Base-by-base conservation (phyloP, 1,139 yeast genomes). In the Blastobotrys apis region DNA sequence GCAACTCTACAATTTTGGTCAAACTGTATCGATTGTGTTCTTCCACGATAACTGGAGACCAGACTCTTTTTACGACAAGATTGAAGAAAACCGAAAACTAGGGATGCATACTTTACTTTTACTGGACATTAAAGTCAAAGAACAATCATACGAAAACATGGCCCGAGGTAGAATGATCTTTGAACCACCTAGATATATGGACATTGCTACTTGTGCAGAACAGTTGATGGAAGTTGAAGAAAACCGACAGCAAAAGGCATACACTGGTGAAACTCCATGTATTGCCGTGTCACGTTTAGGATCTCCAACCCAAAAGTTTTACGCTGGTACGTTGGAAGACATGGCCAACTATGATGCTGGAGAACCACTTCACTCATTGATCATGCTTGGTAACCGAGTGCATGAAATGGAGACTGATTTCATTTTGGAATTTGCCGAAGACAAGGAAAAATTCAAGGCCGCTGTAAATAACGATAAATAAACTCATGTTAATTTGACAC, bases 131-230 rank as follows among this genome's bases (percentile, higher is more conserved):
- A 92, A 92, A 65, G 98, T 92, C 46, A 92, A 92, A 64, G 98
- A 92, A 64, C 98, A 92, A 67, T 86, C 94, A 61, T 75, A 87
- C 53, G 95, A 90, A 61, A 92, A 90, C 62, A 78, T 92, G 83
- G 95, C 95, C 40, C 77, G 95, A 51, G 98, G 97, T 1, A 76
- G 94, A 64, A 70, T 83, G 48, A 86, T 90, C 39, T 92, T 86
- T 62, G 98, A 92, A 63, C 97, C 97, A 36, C 98, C 98, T 43
- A 75, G 98, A 63, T 92, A 88, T 67, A 92, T 92, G 98, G 78
- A 80, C 52, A 87, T 92, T 53, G 79, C 84, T 47, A 86, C 94
- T 41, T 95, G 97, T 44, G 92, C 95, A 31, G 73, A 75, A 50
- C 97, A 92, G 65, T 71, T 92, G 55, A 67, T 92, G 44, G 97